Evolutionary conservation across 1,284 basidiomycete genomes (phyloP).

Genomic region (Pascua sp.): DNA sequence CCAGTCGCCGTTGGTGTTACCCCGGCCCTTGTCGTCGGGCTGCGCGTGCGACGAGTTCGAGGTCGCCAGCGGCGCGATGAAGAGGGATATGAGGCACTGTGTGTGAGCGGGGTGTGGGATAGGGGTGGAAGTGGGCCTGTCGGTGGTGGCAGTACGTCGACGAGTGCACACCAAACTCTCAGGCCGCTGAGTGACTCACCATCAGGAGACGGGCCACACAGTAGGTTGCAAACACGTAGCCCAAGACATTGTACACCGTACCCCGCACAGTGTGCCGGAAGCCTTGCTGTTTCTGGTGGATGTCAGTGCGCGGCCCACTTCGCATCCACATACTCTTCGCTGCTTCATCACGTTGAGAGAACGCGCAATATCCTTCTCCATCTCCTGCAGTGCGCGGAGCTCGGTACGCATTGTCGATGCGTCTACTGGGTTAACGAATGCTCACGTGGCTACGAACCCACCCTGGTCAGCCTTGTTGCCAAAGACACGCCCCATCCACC

Average conservation of each 20-base stretch:
- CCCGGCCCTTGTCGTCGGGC: slow-evolving; percentile 23
- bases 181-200: slow-evolving; percentile 19
- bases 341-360: slow-evolving; percentile 40
- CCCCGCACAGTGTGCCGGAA: slow-evolving; percentile 43
- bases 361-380: slow-evolving; percentile 41
- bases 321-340: slow-evolving; percentile 27
- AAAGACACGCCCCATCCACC: slow-evolving; percentile 43
- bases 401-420: slow-evolving; percentile 31
- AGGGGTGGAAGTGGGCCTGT: neutral
- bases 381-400: slow-evolving; percentile 39
- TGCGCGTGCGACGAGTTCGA: slow-evolving; percentile 13
- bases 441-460: slow-evolving; percentile 1
- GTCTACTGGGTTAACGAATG: slow-evolving; percentile 10
- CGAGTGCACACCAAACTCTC: neutral
- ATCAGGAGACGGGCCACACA: slow-evolving; percentile 46
- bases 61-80: slow-evolving; percentile 34
- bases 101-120: neutral
- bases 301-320: neutral
- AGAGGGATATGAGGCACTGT: slow-evolving; percentile 43
- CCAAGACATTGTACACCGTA: slow-evolving; percentile 39
- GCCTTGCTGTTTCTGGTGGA: slow-evolving; percentile 35
- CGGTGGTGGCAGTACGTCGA: neutral
- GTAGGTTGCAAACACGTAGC: slow-evolving; percentile 46
- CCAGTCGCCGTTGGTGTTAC: slow-evolving; percentile 50
- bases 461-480: slow-evolving; percentile 32